A percentile compares a stretch with the other conserved stretches of the same genome.
Conservation (phyloP, 2,329 filamentous ascomycete genomes). For the Colletotrichum higginsianum region DNA sequence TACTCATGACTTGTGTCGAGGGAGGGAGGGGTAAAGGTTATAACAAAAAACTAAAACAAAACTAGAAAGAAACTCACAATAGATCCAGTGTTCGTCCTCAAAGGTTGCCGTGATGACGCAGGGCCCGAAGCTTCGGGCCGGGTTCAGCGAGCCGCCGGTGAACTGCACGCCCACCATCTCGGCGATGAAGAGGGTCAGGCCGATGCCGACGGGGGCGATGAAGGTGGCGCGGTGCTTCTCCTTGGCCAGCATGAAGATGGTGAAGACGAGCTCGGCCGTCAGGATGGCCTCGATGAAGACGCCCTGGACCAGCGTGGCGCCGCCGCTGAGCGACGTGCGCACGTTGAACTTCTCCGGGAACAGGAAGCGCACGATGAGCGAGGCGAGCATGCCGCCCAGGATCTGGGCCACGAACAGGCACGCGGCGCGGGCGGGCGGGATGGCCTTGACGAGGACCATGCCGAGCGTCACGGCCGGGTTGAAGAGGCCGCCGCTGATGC, state of each 20-base stretch:
- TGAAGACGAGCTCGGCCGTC: slow-evolving; percentile 63
- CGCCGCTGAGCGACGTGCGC: slow-evolving; percentile 57
- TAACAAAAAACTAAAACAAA: no score
- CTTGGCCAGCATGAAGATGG: slow-evolving; percentile 67
- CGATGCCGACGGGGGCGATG: slow-evolving; percentile 64
- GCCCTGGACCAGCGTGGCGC: slow-evolving; percentile 60
- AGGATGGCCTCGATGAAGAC: slow-evolving; percentile 65
- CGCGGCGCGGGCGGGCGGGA: slow-evolving; percentile 60
- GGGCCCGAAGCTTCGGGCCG: slow-evolving; percentile 62
- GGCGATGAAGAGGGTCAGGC: slow-evolving; percentile 61
- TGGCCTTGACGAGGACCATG: slow-evolving; percentile 64
- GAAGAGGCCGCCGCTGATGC: slow-evolving; percentile 58
- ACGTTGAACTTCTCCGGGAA: slow-evolving; percentile 62
- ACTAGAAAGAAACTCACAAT: slow-evolving; percentile 49
- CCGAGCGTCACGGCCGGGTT: slow-evolving; percentile 63
- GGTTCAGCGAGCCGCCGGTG: slow-evolving; percentile 64
- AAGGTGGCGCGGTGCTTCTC: slow-evolving; percentile 65
- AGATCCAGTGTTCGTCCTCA: slow-evolving; percentile 63
- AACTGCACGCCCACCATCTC: slow-evolving; percentile 63
- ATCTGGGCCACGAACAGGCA: slow-evolving; percentile 67
- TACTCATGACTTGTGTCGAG: slow-evolving; percentile 47
- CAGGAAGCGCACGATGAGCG: slow-evolving; percentile 58
- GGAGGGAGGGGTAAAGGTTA: slow-evolving; percentile 24
- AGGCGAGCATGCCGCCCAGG: slow-evolving; percentile 60
- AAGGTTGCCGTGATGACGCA: slow-evolving; percentile 60